These are phyloP conservation scores for Xerocomus brunneocitrinus DNA, from an alignment of 768 basidiomycete genomes.

Conservation along the genomic window DNA sequence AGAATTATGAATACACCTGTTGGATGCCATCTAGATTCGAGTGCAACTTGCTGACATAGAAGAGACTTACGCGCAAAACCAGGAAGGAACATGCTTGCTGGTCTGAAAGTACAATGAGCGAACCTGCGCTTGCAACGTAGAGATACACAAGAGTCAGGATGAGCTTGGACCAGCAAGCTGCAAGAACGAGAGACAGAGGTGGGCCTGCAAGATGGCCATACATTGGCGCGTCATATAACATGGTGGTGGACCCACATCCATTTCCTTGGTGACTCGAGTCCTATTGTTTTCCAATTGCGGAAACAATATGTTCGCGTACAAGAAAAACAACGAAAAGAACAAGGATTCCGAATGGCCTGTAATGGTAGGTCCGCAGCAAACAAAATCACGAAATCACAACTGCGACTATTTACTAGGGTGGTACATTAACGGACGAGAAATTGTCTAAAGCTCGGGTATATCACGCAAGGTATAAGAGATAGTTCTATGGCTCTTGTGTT, in stretches of 20 bases:
- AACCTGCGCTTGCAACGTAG: constrained; percentile 18
- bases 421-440: background rate
- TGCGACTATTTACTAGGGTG: too few species aligned
- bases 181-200: background rate
- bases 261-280: constrained; percentile 22
- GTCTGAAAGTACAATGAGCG: constrained; percentile 6
- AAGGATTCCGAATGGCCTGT: constrained; percentile 6
- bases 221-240: constrained; percentile 2
- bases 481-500: constrained; percentile 13
- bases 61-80: constrained; percentile 26
- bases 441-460: constrained; percentile 20
- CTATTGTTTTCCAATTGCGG: constrained; percentile 22
- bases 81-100: constrained; percentile 20
- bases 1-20: constrained; percentile 64
- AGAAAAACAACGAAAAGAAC: constrained; percentile 19
- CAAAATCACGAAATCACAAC: background rate
- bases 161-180: constrained; percentile 28
- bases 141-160: constrained; percentile 1
- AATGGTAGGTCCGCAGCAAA: constrained; percentile 17
- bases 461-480: constrained; percentile 21
- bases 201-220: background rate
- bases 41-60: background rate
- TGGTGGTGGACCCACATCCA: background rate
- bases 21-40: background rate
- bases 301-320: constrained; percentile 8